Percentiles rank a stretch among this genome's conserved stretches.
phyloP scores from a whole-genome alignment of 148 eudicot genomes.

The Rhododendron williamsianum region DNA sequence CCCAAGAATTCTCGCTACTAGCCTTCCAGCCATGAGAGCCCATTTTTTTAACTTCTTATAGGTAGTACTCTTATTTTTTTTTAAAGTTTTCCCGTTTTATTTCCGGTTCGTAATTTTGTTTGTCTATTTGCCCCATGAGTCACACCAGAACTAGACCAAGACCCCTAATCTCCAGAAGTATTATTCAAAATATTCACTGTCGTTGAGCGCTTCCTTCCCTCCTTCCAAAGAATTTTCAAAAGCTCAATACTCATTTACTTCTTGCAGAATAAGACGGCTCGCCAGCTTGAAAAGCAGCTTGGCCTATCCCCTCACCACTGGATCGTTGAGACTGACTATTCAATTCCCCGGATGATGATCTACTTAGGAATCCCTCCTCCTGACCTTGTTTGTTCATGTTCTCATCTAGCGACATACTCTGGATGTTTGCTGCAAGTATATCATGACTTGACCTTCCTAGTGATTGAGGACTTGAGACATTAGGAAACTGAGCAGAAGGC shows the following conservation, averaged over 20 bases:
- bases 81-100: constrained; percentile 3
- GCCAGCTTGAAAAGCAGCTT: constrained; percentile 9
- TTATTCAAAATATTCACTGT: background rate
- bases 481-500: constrained; percentile 34
- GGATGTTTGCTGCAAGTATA: constrained; percentile 28
- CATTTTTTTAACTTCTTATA: background rate
- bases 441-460: constrained; percentile 22
- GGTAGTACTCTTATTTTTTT: background rate
- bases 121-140: constrained; percentile 12
- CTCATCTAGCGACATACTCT: constrained; percentile 41
- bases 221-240: background rate
- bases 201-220: background rate
- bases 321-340: constrained; percentile 23
- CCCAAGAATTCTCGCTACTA: constrained; percentile 15
- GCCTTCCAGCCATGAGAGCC: background rate
- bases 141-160: background rate
- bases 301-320: constrained; percentile 15
- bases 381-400: constrained; percentile 21
- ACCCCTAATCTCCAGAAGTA: constrained; percentile 3
- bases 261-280: constrained; percentile 8
- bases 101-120: background rate
- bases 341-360: constrained; percentile 37
- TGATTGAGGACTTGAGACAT: constrained; percentile 32
- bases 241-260: constrained; percentile 10
- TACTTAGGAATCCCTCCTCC: constrained; percentile 16